phyloP scores from a whole-genome alignment of 2,329 filamentous ascomycete genomes.

The Ophiosphaerella korrae region DNA sequence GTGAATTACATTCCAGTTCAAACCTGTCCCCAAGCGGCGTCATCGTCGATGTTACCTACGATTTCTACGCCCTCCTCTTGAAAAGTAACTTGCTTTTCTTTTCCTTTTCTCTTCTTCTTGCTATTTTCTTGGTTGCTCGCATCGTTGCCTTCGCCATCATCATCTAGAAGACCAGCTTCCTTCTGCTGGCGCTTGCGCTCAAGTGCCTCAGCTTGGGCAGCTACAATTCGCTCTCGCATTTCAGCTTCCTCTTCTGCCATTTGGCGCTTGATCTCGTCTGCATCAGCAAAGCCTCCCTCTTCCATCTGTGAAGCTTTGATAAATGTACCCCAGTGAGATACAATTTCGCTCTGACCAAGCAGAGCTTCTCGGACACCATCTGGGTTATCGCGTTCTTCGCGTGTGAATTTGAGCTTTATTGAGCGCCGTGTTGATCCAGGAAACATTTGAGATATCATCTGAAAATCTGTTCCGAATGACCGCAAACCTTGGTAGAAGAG shows the following conservation, averaged over 20 bases:
- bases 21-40: constrained; percentile 33
- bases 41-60: constrained; percentile 33
- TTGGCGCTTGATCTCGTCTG: constrained; percentile 40
- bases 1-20: background rate
- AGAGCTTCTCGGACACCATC: constrained; percentile 68
- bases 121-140: constrained; percentile 26
- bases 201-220: constrained; percentile 38
- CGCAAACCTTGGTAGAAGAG: constrained; percentile 75
- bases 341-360: constrained; percentile 47
- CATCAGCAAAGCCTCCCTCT: constrained; percentile 45
- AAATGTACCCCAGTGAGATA: constrained; percentile 46
- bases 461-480: constrained; percentile 83
- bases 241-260: constrained; percentile 29
- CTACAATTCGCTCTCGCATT: constrained; percentile 44
- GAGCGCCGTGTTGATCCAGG: constrained; percentile 71
- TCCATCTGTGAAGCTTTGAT: constrained; percentile 38
- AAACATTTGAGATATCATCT: constrained; percentile 79
- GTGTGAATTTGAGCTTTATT: constrained; percentile 82
- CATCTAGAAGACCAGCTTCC: constrained; percentile 29
- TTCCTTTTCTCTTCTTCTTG: constrained; percentile 40
- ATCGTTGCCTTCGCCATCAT: constrained; percentile 24
- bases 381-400: constrained; percentile 73
- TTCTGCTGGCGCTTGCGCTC: constrained; percentile 46
- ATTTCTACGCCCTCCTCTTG: constrained; percentile 37
- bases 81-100: constrained; percentile 34